phyloP scores from a whole-genome alignment of 108 stramenopile genomes.

The Fragilaria radians region DNA sequence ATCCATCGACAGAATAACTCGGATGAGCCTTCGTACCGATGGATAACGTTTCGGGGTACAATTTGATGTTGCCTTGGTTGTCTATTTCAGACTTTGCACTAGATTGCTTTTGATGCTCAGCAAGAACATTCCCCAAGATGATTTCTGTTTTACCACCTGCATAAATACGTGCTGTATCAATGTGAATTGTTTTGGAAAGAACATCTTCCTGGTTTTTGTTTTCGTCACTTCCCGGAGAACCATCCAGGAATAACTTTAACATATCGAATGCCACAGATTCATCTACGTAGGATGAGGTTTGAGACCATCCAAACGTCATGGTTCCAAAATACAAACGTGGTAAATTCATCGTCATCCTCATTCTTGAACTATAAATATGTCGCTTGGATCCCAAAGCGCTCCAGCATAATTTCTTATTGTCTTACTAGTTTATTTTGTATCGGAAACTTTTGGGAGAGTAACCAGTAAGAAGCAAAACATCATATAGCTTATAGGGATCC shows the following conservation, averaged over 20 bases:
- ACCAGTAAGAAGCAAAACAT: too few species aligned
- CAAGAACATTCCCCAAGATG: constrained; percentile 42
- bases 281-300: constrained; percentile 66
- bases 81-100: too few species aligned
- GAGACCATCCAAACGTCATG: constrained; percentile 87
- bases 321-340: constrained; percentile 81
- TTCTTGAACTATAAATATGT: too few species aligned
- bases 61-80: neutral
- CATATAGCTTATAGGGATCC: too few species aligned
- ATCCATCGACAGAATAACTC: constrained; percentile 36
- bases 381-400: too few species aligned
- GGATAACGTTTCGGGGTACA: constrained; percentile 15
- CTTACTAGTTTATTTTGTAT: too few species aligned
- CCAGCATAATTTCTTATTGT: too few species aligned
- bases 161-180: constrained; percentile 85
- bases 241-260: constrained; percentile 35
- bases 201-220: constrained; percentile 12
- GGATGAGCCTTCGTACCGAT: constrained; percentile 85
- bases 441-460: too few species aligned
- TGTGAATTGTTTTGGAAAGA: constrained; percentile 6
- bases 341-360: constrained; percentile 31
- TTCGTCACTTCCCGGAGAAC: constrained; percentile 17
- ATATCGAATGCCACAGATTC: constrained; percentile 43
- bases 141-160: constrained; percentile 77
- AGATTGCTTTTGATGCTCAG: neutral